Base-by-base conservation (phyloP, 192 early-diverging fungal species). In the Podila minutissima region DNA sequence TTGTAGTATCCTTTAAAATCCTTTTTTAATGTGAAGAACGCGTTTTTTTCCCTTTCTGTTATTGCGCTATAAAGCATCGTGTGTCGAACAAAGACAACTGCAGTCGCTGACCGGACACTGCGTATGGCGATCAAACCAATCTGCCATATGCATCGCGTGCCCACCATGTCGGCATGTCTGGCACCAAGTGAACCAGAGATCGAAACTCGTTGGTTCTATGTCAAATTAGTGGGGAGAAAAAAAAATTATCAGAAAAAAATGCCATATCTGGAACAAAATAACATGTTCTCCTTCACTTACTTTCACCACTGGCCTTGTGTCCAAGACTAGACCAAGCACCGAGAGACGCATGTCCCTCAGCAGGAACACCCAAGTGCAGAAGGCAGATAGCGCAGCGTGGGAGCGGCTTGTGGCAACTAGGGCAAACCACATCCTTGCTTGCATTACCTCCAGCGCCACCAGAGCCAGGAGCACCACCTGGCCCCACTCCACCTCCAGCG, bases 161-260 rank as follows among this genome's bases (percentile, higher is more conserved):
- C 98, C 98, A 46, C 98, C 98, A 83, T 99, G 98, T 17, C 94
- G 88, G 83, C 98, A 99, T 12, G 94, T 94, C 82, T 97, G 96
- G 84, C 98, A 99, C 98, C 98, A 99, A 17, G 96, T 97, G 77
- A 98, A 99, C 97, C 97, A 99, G 50, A 90, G 82, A 69, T 96
- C 90, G 78, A 95, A 92, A 50, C 92, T 91, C 59, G 83, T 75
- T 17, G 86, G 85, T 71, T 86, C 87, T 67, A 73, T 19, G 41
- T 55, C 17, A 15, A 15, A 15, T 17, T 46, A 5, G n/a, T 5
- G 19, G 0, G 55, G 2, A 61, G 2, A 61, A 12, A 69, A 31
- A 82, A 24, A 41, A 64, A 55, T 28, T 59, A 31, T 46, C 22
- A 64, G 59, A 0, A 38, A 22, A 51, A 24, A 46, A 8, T 46